These are phyloP conservation scores for Monosporascus sp. DNA, from an alignment of 2,329 filamentous ascomycete species.

Conservation along the genomic window DNA sequence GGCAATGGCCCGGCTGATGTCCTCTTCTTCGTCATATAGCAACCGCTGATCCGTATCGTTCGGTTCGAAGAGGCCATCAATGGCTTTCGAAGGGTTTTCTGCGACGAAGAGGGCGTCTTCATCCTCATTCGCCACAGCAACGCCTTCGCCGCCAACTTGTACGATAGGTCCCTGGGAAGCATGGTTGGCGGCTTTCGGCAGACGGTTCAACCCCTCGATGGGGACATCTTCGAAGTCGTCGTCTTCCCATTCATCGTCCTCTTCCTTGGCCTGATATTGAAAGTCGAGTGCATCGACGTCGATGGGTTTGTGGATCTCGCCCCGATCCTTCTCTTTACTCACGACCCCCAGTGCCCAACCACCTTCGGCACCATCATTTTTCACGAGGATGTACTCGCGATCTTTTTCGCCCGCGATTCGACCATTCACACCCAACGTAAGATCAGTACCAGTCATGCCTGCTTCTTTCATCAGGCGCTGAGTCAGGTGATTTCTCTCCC, in stretches of 20 bases:
- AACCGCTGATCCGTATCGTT: slow-evolving; percentile 26
- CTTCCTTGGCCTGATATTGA: slow-evolving; percentile 50
- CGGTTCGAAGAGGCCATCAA: slow-evolving; percentile 17
- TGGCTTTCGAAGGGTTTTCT: slow-evolving; percentile 16
- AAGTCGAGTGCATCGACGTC: slow-evolving; percentile 71
- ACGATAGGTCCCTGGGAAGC: slow-evolving; percentile 15
- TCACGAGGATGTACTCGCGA: slow-evolving; percentile 91
- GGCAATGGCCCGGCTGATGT: slow-evolving; percentile 76
- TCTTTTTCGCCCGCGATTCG: slow-evolving; percentile 81
- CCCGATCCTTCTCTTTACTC: slow-evolving; percentile 74
- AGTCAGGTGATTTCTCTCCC: slow-evolving; percentile 88
- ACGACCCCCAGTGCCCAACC: slow-evolving; percentile 96
- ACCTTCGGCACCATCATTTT: slow-evolving; percentile 90
- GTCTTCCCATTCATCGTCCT: slow-evolving; percentile 56
- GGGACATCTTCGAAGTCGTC: slow-evolving; percentile 91
- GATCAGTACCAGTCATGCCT: slow-evolving; percentile 76
- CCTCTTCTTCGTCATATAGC: slow-evolving; percentile 45
- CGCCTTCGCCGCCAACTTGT: slow-evolving; percentile 6
- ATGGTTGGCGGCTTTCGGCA: slow-evolving; percentile 56
- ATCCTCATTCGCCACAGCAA: slow-evolving; percentile 31
- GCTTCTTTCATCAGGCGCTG: slow-evolving; percentile 92
- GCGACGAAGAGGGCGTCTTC: slow-evolving; percentile 55
- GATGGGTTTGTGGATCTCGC: slow-evolving; percentile 80
- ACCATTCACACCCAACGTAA: slow-evolving; percentile 60
- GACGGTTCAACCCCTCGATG: slow-evolving; percentile 79